These are phyloP conservation scores for Candida vaughaniae DNA, from an alignment of 805 yeast genomes.

Conservation along the genomic window DNA sequence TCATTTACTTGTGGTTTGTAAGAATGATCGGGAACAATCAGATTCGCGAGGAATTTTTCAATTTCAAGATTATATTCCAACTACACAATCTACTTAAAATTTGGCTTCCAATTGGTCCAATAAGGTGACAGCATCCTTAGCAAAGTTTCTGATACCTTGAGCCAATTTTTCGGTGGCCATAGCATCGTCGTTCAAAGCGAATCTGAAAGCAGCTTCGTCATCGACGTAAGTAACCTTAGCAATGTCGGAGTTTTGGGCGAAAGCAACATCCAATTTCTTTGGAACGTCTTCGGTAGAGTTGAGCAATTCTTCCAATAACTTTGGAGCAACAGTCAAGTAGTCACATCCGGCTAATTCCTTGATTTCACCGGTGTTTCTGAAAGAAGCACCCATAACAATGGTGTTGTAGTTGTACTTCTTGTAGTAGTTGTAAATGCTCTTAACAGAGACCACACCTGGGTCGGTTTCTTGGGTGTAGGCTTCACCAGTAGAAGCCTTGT, in stretches of 20 bases:
- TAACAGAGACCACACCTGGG: conserved; percentile 95
- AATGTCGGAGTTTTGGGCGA: conserved; percentile 53
- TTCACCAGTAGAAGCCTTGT: conserved; percentile 91
- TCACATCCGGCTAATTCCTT: conserved; percentile 97
- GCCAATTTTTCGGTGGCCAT: conserved; percentile 98
- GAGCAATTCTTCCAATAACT: conserved; percentile 81
- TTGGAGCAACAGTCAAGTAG: conserved; percentile 92
- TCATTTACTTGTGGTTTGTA: conserved; percentile 37
- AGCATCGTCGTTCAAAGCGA: conserved; percentile 88
- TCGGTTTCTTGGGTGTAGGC: conserved; percentile 76
- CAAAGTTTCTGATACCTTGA: conserved; percentile 97
- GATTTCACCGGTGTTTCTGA: conserved; percentile 96
- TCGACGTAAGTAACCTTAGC: conserved; percentile 77
- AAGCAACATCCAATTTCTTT: conserved; percentile 67
- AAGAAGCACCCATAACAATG: conserved; percentile 99
- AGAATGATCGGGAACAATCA: background rate
- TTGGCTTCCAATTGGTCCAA: conserved; percentile 62
- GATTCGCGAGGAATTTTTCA: background rate
- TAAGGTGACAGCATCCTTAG: conserved; percentile 87
- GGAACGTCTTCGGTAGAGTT: conserved; percentile 81
- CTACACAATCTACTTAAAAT: conserved; percentile 31
- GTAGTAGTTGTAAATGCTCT: conserved; percentile 91
- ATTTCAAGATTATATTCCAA: background rate
- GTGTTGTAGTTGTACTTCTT: conserved; percentile 95
- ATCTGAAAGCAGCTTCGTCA: conserved; percentile 90